These are phyloP conservation scores for Tuber microsphaerosporum DNA, from an alignment of 495 filamentous ascomycete species.

Conservation along the genomic window DNA sequence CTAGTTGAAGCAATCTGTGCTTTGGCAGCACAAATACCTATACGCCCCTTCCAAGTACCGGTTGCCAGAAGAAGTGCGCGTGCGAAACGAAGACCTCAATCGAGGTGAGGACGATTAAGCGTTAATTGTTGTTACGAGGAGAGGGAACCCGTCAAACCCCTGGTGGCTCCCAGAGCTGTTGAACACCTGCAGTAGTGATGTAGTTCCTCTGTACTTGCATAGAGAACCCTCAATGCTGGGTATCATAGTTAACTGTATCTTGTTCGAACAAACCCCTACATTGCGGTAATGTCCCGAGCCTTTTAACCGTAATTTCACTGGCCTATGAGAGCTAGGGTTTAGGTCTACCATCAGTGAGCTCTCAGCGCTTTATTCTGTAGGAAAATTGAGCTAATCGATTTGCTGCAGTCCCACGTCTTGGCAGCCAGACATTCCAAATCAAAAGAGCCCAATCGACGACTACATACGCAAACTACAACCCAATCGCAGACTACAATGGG, in stretches of 20 bases:
- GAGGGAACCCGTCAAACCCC: too few species aligned
- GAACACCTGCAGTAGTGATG: not conserved
- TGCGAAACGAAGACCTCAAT: not conserved
- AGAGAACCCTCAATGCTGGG: not conserved
- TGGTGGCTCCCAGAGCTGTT: not conserved
- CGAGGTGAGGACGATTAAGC: too few species aligned
- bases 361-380: not conserved
- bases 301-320: not conserved
- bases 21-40: too few species aligned
- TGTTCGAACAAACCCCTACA: not conserved
- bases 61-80: not conserved
- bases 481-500: slow-evolving; percentile 56
- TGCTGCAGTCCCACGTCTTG: not conserved
- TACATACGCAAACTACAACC: not conserved
- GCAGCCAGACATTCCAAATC: not conserved
- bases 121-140: too few species aligned
- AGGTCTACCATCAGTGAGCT: not conserved
- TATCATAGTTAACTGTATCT: not conserved
- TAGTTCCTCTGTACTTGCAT: not conserved
- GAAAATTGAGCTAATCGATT: not conserved
- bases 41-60: too few species aligned
- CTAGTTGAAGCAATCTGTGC: too few species aligned
- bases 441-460: not conserved
- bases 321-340: not conserved
- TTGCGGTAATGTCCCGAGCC: not conserved